phyloP scores from a whole-genome alignment of 805 yeast species.

The Maudiozyma serrabonitensis region DNA sequence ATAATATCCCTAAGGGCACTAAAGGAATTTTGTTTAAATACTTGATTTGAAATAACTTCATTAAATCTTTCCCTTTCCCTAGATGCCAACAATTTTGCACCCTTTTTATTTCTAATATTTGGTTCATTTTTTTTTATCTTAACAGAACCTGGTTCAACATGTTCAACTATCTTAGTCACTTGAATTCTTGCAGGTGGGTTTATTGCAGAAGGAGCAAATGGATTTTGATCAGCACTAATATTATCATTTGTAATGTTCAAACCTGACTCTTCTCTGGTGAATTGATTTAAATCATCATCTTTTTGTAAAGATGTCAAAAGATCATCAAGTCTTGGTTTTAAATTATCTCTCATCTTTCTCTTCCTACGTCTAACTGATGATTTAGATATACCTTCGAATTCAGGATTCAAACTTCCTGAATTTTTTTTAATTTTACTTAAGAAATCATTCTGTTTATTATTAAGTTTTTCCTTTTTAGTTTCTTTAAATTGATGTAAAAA shows the following conservation, averaged over 20 bases:
- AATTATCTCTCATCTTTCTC: conserved; percentile 49
- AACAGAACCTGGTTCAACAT: conserved; percentile 13
- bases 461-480: conserved; percentile 44
- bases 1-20: conserved; percentile 55
- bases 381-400: conserved; percentile 47
- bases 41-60: conserved; percentile 42
- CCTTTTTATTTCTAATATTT: conserved; percentile 44
- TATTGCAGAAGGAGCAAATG: neutral
- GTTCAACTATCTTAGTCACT: conserved; percentile 6
- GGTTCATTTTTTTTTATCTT: conserved; percentile 35
- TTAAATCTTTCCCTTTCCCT: conserved; percentile 53
- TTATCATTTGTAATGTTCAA: conserved; percentile 4
- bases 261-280: conserved; percentile 10
- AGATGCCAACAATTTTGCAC: conserved; percentile 44
- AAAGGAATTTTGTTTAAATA: conserved; percentile 54
- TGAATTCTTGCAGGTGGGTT: neutral
- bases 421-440: conserved; percentile 15
- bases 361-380: conserved; percentile 57
- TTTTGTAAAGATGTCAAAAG: conserved; percentile 42
- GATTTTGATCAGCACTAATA: neutral
- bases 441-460: conserved; percentile 31
- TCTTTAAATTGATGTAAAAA: conserved; percentile 44
- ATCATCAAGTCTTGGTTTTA: conserved; percentile 61
- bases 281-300: conserved; percentile 19
- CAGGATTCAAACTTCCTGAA: conserved; percentile 13